These are phyloP conservation scores for Linderniella brevidens DNA, from an alignment of 257 asterid genomes.

Conservation along the genomic window DNA sequence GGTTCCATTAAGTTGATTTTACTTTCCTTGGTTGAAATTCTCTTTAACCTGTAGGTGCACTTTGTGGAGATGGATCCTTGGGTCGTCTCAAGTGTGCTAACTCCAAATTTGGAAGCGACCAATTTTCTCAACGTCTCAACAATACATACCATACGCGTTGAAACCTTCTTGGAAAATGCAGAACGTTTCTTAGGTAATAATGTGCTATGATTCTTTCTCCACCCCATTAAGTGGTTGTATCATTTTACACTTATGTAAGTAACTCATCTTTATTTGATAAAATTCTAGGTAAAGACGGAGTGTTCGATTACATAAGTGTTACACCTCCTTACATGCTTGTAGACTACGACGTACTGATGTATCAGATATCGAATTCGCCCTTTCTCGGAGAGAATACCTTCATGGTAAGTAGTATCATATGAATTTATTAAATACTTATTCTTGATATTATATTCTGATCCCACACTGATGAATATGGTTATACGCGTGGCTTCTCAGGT, in stretches of 20 bases:
- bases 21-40: slow-evolving; percentile 4
- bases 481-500: slow-evolving; percentile 25
- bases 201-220: slow-evolving; percentile 4
- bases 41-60: slow-evolving; percentile 45
- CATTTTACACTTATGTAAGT: too few species aligned
- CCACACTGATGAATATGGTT: too few species aligned
- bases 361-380: slow-evolving; percentile 58
- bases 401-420: slow-evolving; percentile 28
- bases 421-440: neutral
- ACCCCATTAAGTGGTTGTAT: too few species aligned
- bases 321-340: slow-evolving; percentile 93
- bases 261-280: too few species aligned
- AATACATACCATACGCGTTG: slow-evolving; percentile 67
- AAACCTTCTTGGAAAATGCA: slow-evolving; percentile 59
- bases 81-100: slow-evolving; percentile 80
- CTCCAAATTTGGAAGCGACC: slow-evolving; percentile 74
- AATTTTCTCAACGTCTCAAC: slow-evolving; percentile 63
- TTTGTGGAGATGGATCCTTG: slow-evolving; percentile 99
- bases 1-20: neutral
- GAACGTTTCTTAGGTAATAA: slow-evolving; percentile 44
- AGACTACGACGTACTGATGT: slow-evolving; percentile 65
- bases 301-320: slow-evolving; percentile 73
- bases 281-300: slow-evolving; percentile 42
- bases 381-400: slow-evolving; percentile 75
- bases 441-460: slow-evolving; percentile 4